A percentile compares a stretch with the other conserved stretches of the same genome.
Evolutionary conservation across 192 early-diverging fungal genomes (phyloP).

Genomic region (Coemansia sp.): DNA sequence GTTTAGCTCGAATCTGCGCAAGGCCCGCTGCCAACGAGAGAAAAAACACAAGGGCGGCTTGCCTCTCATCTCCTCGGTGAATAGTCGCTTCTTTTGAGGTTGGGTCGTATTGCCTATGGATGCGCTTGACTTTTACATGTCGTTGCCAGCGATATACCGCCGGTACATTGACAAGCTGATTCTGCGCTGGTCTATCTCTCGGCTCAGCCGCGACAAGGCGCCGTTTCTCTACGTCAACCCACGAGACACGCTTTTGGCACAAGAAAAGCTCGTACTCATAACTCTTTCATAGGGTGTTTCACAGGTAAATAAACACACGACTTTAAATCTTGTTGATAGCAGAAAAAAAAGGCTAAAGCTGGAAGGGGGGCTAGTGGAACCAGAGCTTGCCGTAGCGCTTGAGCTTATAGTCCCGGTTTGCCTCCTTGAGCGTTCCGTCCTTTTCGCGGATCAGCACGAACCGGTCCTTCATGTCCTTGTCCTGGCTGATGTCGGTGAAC

Average conservation of each 20-base stretch:
- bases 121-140: background rate
- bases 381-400: constrained; percentile 44
- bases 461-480: constrained; percentile 49
- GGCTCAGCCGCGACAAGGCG: background rate
- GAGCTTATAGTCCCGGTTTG: constrained; percentile 47
- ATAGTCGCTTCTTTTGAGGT: background rate
- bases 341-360: no score
- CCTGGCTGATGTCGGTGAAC: constrained; percentile 55
- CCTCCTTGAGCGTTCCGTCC: constrained; percentile 56
- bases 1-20: no score
- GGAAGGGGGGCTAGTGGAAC: constrained; percentile 13
- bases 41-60: no score
- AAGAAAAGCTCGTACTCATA: no score
- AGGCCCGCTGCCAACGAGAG: no score
- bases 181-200: background rate
- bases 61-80: no score
- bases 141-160: background rate
- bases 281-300: no score
- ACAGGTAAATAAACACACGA: no score
- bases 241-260: background rate
- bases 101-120: background rate
- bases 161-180: background rate
- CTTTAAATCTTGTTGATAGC: no score
- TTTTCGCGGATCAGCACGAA: constrained; percentile 56
- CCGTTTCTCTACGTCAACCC: background rate